Evolutionary conservation across 1,284 basidiomycete species (phyloP).

Genomic region (Caloboletus firmus): DNA sequence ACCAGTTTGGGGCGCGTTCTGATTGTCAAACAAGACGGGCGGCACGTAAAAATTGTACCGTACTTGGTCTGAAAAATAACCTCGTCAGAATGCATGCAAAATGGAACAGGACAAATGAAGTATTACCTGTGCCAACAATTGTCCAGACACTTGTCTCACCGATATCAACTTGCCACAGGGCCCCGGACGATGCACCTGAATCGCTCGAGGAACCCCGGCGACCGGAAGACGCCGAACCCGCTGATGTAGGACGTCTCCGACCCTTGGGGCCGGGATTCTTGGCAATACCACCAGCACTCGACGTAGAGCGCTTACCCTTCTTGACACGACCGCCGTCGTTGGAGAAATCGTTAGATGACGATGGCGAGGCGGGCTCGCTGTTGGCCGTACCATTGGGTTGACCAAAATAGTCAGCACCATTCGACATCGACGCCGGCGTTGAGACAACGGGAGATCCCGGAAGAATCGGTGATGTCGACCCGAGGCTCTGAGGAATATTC

Average conservation of each 20-base stretch:
- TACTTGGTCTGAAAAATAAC: slow-evolving; percentile 65
- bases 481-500: slow-evolving; percentile 47
- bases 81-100: slow-evolving; percentile 10
- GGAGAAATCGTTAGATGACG: slow-evolving; percentile 65
- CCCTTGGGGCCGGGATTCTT: slow-evolving; percentile 62
- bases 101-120: slow-evolving; percentile 17
- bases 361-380: slow-evolving; percentile 67
- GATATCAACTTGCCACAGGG: slow-evolving; percentile 84
- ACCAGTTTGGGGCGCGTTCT: slow-evolving; percentile 60
- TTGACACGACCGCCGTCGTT: slow-evolving; percentile 81
- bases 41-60: slow-evolving; percentile 92
- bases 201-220: slow-evolving; percentile 66
- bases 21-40: slow-evolving; percentile 77
- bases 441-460: slow-evolving; percentile 68
- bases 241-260: slow-evolving; percentile 70
- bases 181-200: slow-evolving; percentile 67
- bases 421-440: slow-evolving; percentile 58
- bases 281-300: slow-evolving; percentile 63
- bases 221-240: slow-evolving; percentile 65
- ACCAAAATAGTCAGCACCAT: slow-evolving; percentile 61
- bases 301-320: slow-evolving; percentile 72
- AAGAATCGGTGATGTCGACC: slow-evolving; percentile 60
- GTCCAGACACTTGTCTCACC: slow-evolving; percentile 93
- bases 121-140: slow-evolving; percentile 80
- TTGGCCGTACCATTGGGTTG: slow-evolving; percentile 43